Evolutionary conservation across 2,329 filamentous ascomycete genomes (phyloP).

Genomic region (Tolypocladium pustulatum): DNA sequence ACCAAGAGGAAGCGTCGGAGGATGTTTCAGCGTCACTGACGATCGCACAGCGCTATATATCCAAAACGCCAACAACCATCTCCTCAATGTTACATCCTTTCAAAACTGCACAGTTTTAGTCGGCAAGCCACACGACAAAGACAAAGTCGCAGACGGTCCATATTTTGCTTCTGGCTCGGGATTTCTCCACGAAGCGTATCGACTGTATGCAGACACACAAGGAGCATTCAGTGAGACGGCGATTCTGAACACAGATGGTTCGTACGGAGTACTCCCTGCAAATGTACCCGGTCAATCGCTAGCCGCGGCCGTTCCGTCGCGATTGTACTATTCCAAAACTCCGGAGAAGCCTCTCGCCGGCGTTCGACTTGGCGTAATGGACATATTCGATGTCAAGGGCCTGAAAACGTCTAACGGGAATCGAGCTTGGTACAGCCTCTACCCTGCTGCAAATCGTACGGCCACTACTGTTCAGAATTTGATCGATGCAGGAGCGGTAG

Average conservation of each 20-base stretch:
- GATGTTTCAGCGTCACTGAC: not conserved
- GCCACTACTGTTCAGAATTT: slow-evolving; percentile 42
- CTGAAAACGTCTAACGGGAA: slow-evolving; percentile 43
- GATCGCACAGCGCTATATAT: not conserved
- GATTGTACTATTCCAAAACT: slow-evolving; percentile 42
- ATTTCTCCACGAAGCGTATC: slow-evolving; percentile 7
- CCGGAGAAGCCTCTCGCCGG: slow-evolving; percentile 41
- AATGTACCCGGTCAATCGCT: slow-evolving; percentile 6
- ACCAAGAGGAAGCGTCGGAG: not conserved
- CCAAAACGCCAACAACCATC: not conserved
- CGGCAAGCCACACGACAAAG: not conserved
- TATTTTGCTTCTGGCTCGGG: slow-evolving; percentile 8
- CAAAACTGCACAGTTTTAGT: not conserved
- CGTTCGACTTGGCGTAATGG: slow-evolving; percentile 47
- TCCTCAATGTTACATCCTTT: not conserved
- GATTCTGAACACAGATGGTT: not conserved
- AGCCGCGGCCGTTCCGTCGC: slow-evolving; percentile 38
- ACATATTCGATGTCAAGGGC: slow-evolving; percentile 46
- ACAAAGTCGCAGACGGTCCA: slow-evolving; percentile 4
- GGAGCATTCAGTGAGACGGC: slow-evolving; percentile 9
- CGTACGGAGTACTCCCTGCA: slow-evolving; percentile 2
- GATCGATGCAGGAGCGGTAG: slow-evolving; percentile 44
- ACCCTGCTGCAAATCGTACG: slow-evolving; percentile 34
- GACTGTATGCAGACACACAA: slow-evolving; percentile 12
- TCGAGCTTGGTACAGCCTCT: slow-evolving; percentile 44